Conservation (phyloP, 2,329 filamentous ascomycete species). For the Aureobasidium lini region DNA sequence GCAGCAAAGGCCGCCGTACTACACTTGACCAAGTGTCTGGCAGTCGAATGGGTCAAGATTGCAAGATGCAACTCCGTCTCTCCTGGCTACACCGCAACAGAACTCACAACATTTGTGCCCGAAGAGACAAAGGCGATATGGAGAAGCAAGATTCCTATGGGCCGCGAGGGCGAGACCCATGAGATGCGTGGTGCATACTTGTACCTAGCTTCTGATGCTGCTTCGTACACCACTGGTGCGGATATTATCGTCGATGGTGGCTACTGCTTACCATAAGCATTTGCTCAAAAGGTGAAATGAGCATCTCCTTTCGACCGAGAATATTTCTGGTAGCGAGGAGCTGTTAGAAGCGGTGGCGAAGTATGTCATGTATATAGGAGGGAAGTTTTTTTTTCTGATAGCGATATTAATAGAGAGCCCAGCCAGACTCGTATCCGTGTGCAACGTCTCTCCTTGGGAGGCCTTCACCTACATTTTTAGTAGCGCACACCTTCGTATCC, state of each 20-base stretch:
- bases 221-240: slow-evolving; percentile 68
- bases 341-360: neutral
- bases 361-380: neutral
- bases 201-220: slow-evolving; percentile 73
- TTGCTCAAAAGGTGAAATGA: neutral
- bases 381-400: neutral
- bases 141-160: slow-evolving; percentile 69
- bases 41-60: slow-evolving; percentile 70
- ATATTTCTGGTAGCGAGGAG: neutral
- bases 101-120: slow-evolving; percentile 59
- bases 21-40: slow-evolving; percentile 53
- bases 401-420: slow-evolving; percentile 8
- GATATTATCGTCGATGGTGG: slow-evolving; percentile 56
- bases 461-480: neutral
- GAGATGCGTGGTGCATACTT: slow-evolving; percentile 80
- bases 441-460: neutral
- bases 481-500: neutral
- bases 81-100: slow-evolving; percentile 66
- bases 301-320: neutral
- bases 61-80: slow-evolving; percentile 66
- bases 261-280: slow-evolving; percentile 11
- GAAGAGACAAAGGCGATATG: slow-evolving; percentile 63
- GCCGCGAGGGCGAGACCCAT: slow-evolving; percentile 61
- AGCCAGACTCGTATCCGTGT: neutral
- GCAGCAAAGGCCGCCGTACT: slow-evolving; percentile 32